Base-by-base conservation (phyloP, 768 basidiomycete genomes). In the Hortiboletus campestris region DNA sequence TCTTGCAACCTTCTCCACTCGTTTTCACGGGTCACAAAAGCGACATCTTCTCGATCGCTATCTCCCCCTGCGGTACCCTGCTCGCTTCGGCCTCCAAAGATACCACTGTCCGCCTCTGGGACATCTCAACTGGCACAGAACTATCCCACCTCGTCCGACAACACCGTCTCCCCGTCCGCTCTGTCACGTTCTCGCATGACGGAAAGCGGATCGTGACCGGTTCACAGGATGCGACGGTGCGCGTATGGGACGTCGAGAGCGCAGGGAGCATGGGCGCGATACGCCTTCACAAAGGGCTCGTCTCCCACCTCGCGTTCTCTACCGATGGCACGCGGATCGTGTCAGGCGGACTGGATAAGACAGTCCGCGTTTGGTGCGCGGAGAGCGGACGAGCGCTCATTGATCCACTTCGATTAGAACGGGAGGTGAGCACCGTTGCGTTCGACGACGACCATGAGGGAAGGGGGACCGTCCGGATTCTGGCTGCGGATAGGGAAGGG, bases 11-110 rank as follows among this genome's bases (percentile, higher is more conserved):
- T 3, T 20, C 41, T 13, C 63, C 65, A 9, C 40, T 66, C 49
- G 14, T 62, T 13, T 53, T 71, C 31, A 45, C 0, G 3, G 61
- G 64, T 3, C 70, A 71, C 48, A 49, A 35, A 1, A 71, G 68
- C 28, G 59, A 51, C n/a, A 60, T 72, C 12, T 59, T 49, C 39
- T 62, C 71, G 12, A 45, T 72, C 22, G 61, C 71, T 3, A 41
- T 72, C 50, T 74, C 72, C 2, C 72, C 72, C 8, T 53, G 60
- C 31, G 72, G 69, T 3, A 58, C 34, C 10, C 57, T 61, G 29
- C 68, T 72, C 36, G 71, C 64, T 0, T 72, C 71, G 1, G 71
- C 62, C 0, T 72, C 71, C 44, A 67, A 61, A 12, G 71, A 72
- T 20, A 68, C 63, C 2, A 63, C 67, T n/a, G 66, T 67, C 7